A percentile compares a stretch with the other conserved stretches of the same genome.
These are phyloP conservation scores for Rhizopus delemar DNA, from an alignment of 371 early-diverging fungal genomes.

Conservation along the genomic window DNA sequence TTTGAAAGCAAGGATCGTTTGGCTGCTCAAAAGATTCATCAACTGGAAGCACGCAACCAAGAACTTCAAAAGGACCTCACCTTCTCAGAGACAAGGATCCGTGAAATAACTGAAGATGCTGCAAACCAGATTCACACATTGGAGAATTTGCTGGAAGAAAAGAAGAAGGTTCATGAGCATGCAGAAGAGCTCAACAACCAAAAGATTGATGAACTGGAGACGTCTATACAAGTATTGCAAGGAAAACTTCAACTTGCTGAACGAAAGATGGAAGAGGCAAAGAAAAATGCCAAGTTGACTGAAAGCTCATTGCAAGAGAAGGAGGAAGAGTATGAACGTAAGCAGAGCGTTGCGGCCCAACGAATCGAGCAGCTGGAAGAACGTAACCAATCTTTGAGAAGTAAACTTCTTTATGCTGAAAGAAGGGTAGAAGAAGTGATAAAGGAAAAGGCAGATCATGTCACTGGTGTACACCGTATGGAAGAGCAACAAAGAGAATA, in stretches of 20 bases:
- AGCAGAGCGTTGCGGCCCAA: neutral
- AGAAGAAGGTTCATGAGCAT: neutral
- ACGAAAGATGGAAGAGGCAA: conserved; percentile 6
- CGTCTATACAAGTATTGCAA: conserved; percentile 1
- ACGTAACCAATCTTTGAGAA: conserved; percentile 1
- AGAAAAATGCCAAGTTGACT: neutral
- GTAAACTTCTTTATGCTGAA: neutral
- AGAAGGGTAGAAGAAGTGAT: conserved; percentile 4
- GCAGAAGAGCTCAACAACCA: neutral
- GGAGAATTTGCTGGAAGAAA: conserved; percentile 4
- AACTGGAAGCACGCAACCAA: conserved; percentile 5
- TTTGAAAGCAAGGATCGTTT: conserved; percentile 1
- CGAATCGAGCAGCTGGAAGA: neutral
- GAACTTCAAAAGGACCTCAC: conserved; percentile 1
- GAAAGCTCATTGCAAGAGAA: conserved; percentile 7
- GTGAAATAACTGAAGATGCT: neutral
- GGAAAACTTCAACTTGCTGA: conserved; percentile 10
- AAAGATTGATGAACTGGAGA: conserved; percentile 9
- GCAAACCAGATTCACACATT: neutral
- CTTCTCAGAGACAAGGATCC: neutral
- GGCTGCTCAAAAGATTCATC: conserved; percentile 4
- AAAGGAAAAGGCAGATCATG: conserved; percentile 1
- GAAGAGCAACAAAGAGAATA: conserved; percentile 1
- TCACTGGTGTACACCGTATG: neutral
- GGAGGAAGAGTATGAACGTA: conserved; percentile 13